Conservation (phyloP, 2,329 filamentous ascomycete genomes). For the Diaporthe helianthi region DNA sequence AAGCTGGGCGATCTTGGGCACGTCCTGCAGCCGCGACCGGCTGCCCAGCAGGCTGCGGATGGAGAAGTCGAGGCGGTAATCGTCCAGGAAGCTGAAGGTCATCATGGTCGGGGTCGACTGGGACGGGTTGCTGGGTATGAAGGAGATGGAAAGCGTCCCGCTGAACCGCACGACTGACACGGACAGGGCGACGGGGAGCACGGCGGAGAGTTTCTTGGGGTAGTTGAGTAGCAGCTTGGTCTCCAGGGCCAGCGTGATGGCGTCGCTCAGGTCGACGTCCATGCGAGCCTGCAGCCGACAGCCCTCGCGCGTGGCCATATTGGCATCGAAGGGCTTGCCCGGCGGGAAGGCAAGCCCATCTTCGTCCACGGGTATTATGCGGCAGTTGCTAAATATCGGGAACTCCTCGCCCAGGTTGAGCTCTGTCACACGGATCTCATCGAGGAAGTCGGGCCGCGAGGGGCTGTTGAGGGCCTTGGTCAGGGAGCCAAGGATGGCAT, state of each 20-base stretch:
- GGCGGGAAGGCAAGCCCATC: slow-evolving; percentile 68
- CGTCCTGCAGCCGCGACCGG: slow-evolving; percentile 80
- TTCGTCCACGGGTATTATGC: slow-evolving; percentile 89
- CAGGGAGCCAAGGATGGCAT: slow-evolving; percentile 85
- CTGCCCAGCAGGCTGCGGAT: slow-evolving; percentile 81
- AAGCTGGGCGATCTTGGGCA: slow-evolving; percentile 86
- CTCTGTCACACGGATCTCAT: slow-evolving; percentile 93
- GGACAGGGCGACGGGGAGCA: slow-evolving; percentile 88
- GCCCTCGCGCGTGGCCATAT: slow-evolving; percentile 64
- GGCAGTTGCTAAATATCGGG: slow-evolving; percentile 97
- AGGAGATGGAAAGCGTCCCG: slow-evolving; percentile 90
- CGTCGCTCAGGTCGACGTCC: slow-evolving; percentile 96
- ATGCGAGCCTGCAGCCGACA: slow-evolving; percentile 89
- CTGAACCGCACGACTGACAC: slow-evolving; percentile 95
- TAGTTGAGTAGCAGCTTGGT: slow-evolving; percentile 95
- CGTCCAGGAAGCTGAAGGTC: slow-evolving; percentile 91
- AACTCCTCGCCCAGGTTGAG: slow-evolving; percentile 96
- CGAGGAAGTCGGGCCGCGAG: slow-evolving; percentile 87
- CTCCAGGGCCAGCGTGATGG: slow-evolving; percentile 92
- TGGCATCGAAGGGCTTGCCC: slow-evolving; percentile 59
- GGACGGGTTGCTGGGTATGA: slow-evolving; percentile 78
- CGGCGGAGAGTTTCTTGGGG: slow-evolving; percentile 85
- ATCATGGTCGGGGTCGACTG: slow-evolving; percentile 83
- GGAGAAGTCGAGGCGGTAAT: slow-evolving; percentile 84
- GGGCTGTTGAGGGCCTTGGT: slow-evolving; percentile 87